Evolutionary conservation across 345 rosid species (phyloP), one percentile per base, ranked within the genome.

Genomic region (Pistacia atlantica): DNA sequence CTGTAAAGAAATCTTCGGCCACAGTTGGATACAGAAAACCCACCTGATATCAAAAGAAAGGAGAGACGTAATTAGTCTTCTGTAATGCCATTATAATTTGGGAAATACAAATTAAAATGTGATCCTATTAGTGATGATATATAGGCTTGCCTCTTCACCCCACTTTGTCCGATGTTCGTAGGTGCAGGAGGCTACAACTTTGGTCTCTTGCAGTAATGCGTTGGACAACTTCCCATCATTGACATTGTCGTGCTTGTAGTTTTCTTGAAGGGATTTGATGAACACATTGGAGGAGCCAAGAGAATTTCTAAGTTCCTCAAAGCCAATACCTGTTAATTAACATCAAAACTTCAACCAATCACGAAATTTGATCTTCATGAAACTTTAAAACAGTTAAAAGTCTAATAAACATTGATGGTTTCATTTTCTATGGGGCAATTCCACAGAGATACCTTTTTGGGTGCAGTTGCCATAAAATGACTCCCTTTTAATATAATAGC

Each of bases 1-100:
- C 74, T 8, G 91, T 88, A 33, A 86, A 81, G 76, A 49, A 71
- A 79, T 88, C 91, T 72, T 88, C 91, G 5, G 75, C 35, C 16
- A 88, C 84, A n/a, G 80, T 73, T 35, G 58, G 5, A 72, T 88
- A 84, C 75, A 63, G 11, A 60, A 86, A 84, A 5, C 91, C 85
- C 3, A 88, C 83, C 91, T 88, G 79, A 3, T 3, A 18, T n/a
- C 1, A 3, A 45, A 69, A n/a, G 8, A 16, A 63, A 9, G 1
- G 18, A 13, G 31, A 7, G 8, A 66, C 9, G n/a, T 14, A n/a
- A 55, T 16, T 3, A 11, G 17, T n/a, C 13, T 69, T 46, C 55
- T 56, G 35, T 9, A 3, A 20, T 8, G 59, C 9, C 13, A 52
- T 33, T 52, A n/a, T 16, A 20, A 61, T 12, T 74, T 74, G 3